Evolutionary conservation across 2,329 filamentous ascomycete species (phyloP), one percentile per base, ranked within the genome.

Genomic region (Pezicula radicicola): DNA sequence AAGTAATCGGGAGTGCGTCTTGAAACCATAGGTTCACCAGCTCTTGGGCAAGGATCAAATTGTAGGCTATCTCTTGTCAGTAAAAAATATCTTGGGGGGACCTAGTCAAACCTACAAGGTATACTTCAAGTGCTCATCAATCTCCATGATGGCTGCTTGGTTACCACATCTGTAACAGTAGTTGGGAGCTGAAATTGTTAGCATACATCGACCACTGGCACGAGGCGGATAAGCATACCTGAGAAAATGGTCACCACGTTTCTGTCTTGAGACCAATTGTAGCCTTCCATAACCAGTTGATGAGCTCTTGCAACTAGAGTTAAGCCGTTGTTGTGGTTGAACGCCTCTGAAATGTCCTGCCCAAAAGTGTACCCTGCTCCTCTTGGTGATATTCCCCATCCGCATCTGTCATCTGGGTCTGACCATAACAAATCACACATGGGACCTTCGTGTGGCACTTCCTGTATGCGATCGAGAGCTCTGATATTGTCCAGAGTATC

Each of bases 81-180:
- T 56, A 51, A 46, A 49, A 48, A 49, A 10, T 25, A 15, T 33
- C n/a, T 13, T 21, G 28, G 18, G 43, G 28, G 33, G 10, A 41
- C 16, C 18, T 35, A 21, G 46, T 36, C 30, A n/a, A 43, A 85
- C 91, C 73, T 82, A 97, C 93, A 99, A 97, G 67, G 94, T 97
- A 75, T 97, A 99, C 79, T 99, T 97, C 69, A 99, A 77, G 72
- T 97, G 92, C 76, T 99, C 94, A 62, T 97, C 94, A 72, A 99
- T 99, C 75, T 97, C 94, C 94, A 99, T 99, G 72, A 99, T 97
- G n/a, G 94, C 94, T 52, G 94, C 94, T 75, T 97, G 94, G 75
- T 99, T 99, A 68, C 94, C 94, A 69, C 94, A 99, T 71, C 94
- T 85, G 80, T 99, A 97, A 78, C 93, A 99, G 80, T 99, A 99